These are phyloP conservation scores for Nemania sp. DNA, from an alignment of 2,329 filamentous ascomycete genomes.

Conservation along the genomic window DNA sequence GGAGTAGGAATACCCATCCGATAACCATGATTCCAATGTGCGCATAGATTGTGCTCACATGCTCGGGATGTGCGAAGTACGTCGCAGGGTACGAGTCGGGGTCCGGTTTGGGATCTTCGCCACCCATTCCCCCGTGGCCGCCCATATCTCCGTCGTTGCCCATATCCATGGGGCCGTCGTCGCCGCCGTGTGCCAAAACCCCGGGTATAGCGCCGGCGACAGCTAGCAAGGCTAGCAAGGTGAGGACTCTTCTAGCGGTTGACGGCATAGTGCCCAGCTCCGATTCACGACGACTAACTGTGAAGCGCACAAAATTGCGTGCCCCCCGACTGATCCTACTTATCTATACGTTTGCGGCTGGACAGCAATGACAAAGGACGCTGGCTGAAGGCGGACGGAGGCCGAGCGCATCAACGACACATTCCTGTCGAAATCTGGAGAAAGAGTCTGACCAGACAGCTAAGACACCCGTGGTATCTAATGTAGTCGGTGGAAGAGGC, in stretches of 20 bases:
- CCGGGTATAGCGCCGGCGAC: constrained; percentile 39
- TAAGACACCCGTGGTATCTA: neutral
- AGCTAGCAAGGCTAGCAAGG: constrained; percentile 38
- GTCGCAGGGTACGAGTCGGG: constrained; percentile 40
- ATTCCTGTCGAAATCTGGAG: constrained; percentile 10
- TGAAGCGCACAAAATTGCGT: constrained; percentile 7
- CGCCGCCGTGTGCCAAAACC: constrained; percentile 42
- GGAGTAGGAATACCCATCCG: constrained; percentile 71
- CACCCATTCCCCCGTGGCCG: constrained; percentile 32
- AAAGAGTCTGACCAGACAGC: neutral
- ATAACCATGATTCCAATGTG: constrained; percentile 72
- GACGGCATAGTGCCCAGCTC: constrained; percentile 31
- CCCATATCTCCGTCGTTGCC: constrained; percentile 36
- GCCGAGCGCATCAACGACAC: constrained; percentile 7
- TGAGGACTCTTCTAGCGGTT: constrained; percentile 31
- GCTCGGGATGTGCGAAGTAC: constrained; percentile 48
- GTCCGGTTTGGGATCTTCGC: constrained; percentile 36
- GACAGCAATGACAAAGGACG: constrained; percentile 10
- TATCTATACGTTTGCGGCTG: neutral
- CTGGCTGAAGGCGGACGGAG: constrained; percentile 8
- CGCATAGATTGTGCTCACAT: constrained; percentile 48
- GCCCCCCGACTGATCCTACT: neutral
- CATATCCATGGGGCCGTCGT: constrained; percentile 38
- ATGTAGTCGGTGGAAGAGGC: neutral
- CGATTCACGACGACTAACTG: neutral